A percentile compares a stretch with the other conserved stretches of the same genome.
phyloP scores from a whole-genome alignment of 202 grass and related monocot genomes.

The Zoysia matrella region DNA sequence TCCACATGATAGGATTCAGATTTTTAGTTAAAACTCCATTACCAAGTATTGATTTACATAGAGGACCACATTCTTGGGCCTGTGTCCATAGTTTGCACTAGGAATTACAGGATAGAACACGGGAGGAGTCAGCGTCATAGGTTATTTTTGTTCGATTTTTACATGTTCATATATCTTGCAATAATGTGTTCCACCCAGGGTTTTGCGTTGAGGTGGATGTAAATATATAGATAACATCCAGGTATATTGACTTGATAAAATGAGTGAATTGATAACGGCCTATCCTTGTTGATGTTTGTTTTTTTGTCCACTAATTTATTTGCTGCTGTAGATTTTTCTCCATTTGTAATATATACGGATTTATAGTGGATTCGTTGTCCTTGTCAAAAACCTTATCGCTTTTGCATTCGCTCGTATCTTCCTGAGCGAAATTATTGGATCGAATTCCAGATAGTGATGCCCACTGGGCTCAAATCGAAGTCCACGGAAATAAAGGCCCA shows the following conservation, averaged over 20 bases:
- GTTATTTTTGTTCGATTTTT: slow-evolving; percentile 39
- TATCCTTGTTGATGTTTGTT: too few species aligned
- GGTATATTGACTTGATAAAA: slow-evolving; percentile 23
- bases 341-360: background rate
- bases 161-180: slow-evolving; percentile 8
- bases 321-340: too few species aligned
- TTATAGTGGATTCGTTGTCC: background rate
- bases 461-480: background rate
- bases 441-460: background rate
- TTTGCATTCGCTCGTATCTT: background rate
- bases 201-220: slow-evolving; percentile 39
- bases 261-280: background rate
- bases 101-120: slow-evolving; percentile 47
- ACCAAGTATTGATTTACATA: slow-evolving; percentile 21
- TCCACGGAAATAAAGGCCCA: background rate
- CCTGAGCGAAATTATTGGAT: background rate
- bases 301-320: too few species aligned
- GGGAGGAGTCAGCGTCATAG: slow-evolving; percentile 8
- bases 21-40: slow-evolving; percentile 9
- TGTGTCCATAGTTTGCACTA: slow-evolving; percentile 34
- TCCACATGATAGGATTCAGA: background rate
- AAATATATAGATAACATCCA: slow-evolving; percentile 12
- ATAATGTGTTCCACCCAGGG: slow-evolving; percentile 27
- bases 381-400: background rate
- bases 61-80: slow-evolving; percentile 43